phyloP scores from a whole-genome alignment of 2,329 filamentous ascomycete species.

The Thermothelomyces thermophilus region DNA sequence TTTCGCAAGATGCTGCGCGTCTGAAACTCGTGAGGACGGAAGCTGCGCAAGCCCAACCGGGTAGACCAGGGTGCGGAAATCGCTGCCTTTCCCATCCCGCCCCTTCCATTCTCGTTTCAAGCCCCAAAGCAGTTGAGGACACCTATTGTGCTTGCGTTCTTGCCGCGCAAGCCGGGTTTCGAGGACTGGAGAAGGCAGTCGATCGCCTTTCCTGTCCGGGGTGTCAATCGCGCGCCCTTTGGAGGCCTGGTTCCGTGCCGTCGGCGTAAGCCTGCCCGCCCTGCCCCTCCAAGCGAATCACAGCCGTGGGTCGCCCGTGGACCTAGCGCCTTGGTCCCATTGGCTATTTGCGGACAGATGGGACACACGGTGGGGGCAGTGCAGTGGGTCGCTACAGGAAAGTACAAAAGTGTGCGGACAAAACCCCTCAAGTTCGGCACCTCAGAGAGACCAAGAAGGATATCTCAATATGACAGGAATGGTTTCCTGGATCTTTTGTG shows the following conservation, averaged over 20 bases:
- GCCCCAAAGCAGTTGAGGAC: conserved; percentile 4
- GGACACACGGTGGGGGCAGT: conserved; percentile 17
- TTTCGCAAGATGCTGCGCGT: conserved; percentile 17
- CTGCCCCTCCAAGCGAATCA: conserved; percentile 15
- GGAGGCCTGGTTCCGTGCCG: conserved; percentile 11
- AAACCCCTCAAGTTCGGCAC: neutral
- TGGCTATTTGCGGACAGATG: conserved; percentile 7
- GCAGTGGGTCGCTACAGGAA: conserved; percentile 10
- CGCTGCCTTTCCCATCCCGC: conserved; percentile 6
- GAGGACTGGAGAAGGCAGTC: neutral
- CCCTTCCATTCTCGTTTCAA: neutral
- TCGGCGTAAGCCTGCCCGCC: conserved; percentile 17
- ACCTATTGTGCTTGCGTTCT: neutral
- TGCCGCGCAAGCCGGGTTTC: neutral
- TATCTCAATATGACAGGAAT: too few species aligned
- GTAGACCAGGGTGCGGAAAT: conserved; percentile 1
- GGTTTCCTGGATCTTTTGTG: too few species aligned
- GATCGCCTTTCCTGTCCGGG: neutral
- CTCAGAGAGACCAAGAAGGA: too few species aligned
- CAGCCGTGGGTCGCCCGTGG: conserved; percentile 4
- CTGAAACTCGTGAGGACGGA: neutral
- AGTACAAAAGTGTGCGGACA: neutral
- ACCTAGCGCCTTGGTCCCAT: neutral
- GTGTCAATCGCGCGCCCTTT: conserved; percentile 12
- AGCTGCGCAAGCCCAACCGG: neutral